Conservation (phyloP, 371 early-diverging fungal genomes). For the Syncephalastrum contaminatum region DNA sequence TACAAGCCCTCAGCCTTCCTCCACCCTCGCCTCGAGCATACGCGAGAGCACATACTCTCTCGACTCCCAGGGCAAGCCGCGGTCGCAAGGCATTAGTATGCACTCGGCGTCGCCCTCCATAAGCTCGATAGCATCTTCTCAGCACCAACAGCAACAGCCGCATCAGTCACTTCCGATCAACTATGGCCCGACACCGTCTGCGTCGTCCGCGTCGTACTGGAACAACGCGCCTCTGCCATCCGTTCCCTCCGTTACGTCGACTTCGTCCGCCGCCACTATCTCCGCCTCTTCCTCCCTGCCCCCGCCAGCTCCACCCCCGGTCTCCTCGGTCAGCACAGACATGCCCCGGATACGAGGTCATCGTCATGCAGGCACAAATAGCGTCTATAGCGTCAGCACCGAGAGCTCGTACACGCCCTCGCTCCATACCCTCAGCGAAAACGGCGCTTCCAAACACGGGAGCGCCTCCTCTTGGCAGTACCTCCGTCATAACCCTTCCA, state of each 20-base stretch:
- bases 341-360: too few species aligned
- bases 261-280: conserved; percentile 14
- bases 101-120: conserved; percentile 20
- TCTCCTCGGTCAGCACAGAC: neutral
- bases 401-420: conserved; percentile 13
- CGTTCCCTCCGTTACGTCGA: conserved; percentile 7
- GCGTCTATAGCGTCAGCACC: conserved; percentile 19
- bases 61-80: neutral
- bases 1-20: conserved; percentile 31
- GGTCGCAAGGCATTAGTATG: conserved; percentile 5
- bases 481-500: conserved; percentile 14
- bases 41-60: too few species aligned
- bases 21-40: conserved; percentile 4
- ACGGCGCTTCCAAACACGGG: conserved; percentile 1
- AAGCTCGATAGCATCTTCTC: conserved; percentile 10
- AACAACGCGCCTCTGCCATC: conserved; percentile 9
- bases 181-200: neutral
- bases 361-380: conserved; percentile 14
- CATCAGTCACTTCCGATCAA: neutral
- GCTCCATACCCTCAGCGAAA: conserved; percentile 4
- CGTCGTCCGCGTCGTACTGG: conserved; percentile 7
- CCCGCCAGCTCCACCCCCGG: conserved; percentile 7
- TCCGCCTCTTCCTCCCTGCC: conserved; percentile 6
- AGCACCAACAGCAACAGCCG: conserved; percentile 10
- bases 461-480: conserved; percentile 14